Conservation (phyloP, 176 grass and related monocot species). For the Oryza meyeriana region DNA sequence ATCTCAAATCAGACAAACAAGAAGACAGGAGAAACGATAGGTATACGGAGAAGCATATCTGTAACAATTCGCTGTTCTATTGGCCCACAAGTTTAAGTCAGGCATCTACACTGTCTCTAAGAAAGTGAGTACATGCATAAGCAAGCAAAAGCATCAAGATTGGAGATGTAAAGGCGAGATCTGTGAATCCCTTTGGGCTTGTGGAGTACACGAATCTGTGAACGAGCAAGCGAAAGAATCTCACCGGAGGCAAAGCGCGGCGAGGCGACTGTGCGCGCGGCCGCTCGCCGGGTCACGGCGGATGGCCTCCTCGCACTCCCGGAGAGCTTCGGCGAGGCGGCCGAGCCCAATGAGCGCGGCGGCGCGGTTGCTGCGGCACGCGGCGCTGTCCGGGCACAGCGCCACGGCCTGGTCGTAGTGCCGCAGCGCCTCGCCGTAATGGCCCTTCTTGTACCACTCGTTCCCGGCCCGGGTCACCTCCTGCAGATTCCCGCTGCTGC, state of each 20-base stretch:
- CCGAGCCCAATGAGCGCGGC: conserved; percentile 58
- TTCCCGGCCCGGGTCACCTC: conserved; percentile 56
- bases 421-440: conserved; percentile 50
- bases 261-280: conserved; percentile 50
- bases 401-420: conserved; percentile 55
- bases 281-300: conserved; percentile 51
- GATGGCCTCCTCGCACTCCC: conserved; percentile 61
- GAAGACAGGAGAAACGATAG: background rate
- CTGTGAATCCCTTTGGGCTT: conserved; percentile 15
- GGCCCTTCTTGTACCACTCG: conserved; percentile 62
- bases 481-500: conserved; percentile 11
- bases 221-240: background rate
- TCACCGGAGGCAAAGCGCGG: conserved; percentile 56
- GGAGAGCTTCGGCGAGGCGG: conserved; percentile 45
- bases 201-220: background rate
- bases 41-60: background rate
- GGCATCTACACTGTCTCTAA: background rate
- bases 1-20: conserved; percentile 24
- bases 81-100: background rate
- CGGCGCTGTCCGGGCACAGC: conserved; percentile 54
- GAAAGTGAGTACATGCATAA: background rate
- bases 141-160: conserved; percentile 8
- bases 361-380: conserved; percentile 59
- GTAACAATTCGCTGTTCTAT: background rate
- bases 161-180: conserved; percentile 18